These are phyloP conservation scores for Chlamydomonas asymmetrica DNA, from an alignment of 139 green algal species.

Conservation along the genomic window DNA sequence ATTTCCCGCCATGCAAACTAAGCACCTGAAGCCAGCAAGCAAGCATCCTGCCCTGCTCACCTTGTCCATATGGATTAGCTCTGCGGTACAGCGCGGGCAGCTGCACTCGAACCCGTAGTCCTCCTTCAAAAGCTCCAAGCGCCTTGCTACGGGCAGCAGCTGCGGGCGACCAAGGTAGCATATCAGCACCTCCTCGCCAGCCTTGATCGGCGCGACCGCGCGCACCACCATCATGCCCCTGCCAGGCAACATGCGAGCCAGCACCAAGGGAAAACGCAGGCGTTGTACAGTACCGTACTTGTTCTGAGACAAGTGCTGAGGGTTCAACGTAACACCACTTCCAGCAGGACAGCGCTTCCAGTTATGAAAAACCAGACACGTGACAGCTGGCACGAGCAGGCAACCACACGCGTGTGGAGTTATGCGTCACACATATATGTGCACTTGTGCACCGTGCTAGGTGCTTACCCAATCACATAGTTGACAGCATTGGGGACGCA, in stretches of 20 bases:
- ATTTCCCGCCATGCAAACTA: neutral
- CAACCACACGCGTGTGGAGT: no score
- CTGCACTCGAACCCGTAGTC: constrained; percentile 47
- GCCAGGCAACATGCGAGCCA: no score
- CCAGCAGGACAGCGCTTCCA: no score
- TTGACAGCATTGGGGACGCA: constrained; percentile 48
- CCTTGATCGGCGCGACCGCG: constrained; percentile 10
- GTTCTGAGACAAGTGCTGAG: no score
- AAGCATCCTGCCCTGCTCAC: neutral
- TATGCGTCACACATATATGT: no score
- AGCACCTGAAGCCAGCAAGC: neutral
- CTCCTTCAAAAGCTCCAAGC: constrained; percentile 18
- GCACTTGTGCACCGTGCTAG: no score
- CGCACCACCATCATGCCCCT: constrained; percentile 37
- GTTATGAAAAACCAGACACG: no score
- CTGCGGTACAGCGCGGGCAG: constrained; percentile 31
- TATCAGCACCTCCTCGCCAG: constrained; percentile 38
- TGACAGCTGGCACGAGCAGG: no score
- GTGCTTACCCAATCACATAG: constrained; percentile 31
- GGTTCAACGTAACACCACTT: no score
- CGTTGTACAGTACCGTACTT: no score
- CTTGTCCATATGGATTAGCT: constrained; percentile 12
- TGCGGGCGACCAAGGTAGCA: constrained; percentile 43
- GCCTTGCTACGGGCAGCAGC: constrained; percentile 27
- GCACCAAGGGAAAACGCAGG: no score